Base-by-base conservation (phyloP, 2,329 filamentous ascomycete genomes). In the Penicillium sp. region DNA sequence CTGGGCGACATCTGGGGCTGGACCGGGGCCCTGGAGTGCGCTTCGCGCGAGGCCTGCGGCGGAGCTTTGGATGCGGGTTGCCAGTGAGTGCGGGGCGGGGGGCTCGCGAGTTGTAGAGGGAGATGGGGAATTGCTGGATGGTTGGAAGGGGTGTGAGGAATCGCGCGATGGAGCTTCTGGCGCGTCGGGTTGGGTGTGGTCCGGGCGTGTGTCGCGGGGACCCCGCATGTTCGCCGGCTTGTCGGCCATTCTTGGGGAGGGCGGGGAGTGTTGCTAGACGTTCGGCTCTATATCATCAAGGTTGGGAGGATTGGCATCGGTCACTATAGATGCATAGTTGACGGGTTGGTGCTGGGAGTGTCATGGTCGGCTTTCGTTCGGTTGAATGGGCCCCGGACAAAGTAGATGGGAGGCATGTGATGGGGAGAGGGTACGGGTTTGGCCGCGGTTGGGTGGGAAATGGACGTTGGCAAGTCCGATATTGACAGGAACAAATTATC, bases 41-140 rank as follows among this genome's bases (percentile, higher is more conserved):
- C 51, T 58, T 10, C 55, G 57, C 16, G 63, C 48, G 19, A 69
- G 53, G 4, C 51, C 51, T n/a, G 49, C 53, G 36, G 67, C 67
- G 13, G 67, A 70, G 41, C 57, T 52, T 43, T 61, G 56, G 40
- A 60, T 50, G 35, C 53, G 52, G 32, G 26, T 36, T 35, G 58
- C 39, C 8, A 67, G 39, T 6, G 59, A 61, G 9, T 36, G 35
- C 6, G 33, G 44, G 15, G 43, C 17, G 9, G n/a, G n/a, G n/a
- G n/a, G n/a, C n/a, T 18, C 21, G 4, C 32, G 45, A 21, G 27
- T 35, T 7, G 33, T 25, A 17, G 14, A 9, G 30, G 18, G 18
- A 8, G 31, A 16, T 6, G 25, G 11, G 5, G 25, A n/a, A 13
- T 6, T n/a, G 25, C 25, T 27, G 6, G 25, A n/a, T 9, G 25